Evolutionary conservation across 805 yeast species (phyloP).

Genomic region (Sungouiella blattae): DNA sequence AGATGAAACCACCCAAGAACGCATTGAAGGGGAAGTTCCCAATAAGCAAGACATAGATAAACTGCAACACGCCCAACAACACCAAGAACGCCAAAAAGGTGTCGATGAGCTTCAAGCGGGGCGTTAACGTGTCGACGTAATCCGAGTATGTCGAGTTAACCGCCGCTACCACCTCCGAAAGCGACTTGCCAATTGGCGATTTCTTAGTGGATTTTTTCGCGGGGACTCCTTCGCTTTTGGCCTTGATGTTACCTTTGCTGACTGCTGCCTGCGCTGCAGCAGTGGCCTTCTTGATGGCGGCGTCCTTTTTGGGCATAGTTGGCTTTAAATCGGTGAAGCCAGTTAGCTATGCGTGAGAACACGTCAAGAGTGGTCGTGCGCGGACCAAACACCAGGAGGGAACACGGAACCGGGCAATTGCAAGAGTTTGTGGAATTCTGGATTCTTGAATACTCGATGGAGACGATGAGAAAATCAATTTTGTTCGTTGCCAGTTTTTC

Average conservation of each 20-base stretch:
- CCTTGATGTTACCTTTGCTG: not conserved
- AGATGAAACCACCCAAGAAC: conserved; percentile 85
- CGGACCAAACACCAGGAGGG: no score
- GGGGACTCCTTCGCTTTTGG: conserved; percentile 2
- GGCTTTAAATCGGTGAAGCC: conserved; percentile 1
- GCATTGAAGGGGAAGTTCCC: conserved; percentile 98
- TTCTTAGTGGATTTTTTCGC: conserved; percentile 12
- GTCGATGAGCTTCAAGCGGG: conserved; percentile 67
- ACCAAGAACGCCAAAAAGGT: conserved; percentile 72
- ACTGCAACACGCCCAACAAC: conserved; percentile 71
- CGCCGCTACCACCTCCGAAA: conserved; percentile 27
- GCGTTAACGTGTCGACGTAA: conserved; percentile 34
- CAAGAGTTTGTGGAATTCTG: no score
- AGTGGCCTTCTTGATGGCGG: conserved; percentile 14
- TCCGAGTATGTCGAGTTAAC: conserved; percentile 32
- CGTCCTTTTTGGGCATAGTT: conserved; percentile 44
- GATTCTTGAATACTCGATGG: no score
- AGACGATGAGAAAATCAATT: no score
- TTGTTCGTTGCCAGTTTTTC: no score
- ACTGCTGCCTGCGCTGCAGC: conserved; percentile 16
- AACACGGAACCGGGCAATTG: no score
- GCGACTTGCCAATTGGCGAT: conserved; percentile 8
- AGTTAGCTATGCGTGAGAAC: conserved; percentile 1
- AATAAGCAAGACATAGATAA: conserved; percentile 66
- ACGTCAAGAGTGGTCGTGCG: conserved; percentile 5